Conservation (phyloP, 2,329 filamentous ascomycete genomes). For the Fusarium sp. region DNA sequence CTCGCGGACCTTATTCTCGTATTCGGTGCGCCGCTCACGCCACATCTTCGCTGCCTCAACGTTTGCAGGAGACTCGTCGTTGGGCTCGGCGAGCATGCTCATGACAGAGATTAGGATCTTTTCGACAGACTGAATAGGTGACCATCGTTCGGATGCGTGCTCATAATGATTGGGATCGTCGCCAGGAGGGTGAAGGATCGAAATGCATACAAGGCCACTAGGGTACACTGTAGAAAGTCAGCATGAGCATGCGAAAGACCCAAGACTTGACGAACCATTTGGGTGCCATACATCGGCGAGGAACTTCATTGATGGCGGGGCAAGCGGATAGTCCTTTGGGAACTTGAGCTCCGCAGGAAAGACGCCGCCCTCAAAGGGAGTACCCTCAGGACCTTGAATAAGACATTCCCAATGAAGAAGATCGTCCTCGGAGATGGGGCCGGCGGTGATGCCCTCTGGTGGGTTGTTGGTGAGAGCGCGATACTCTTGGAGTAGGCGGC, state of each 20-base stretch:
- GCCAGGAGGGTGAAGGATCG: slow-evolving; percentile 95
- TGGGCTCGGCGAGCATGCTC: slow-evolving; percentile 97
- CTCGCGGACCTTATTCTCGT: slow-evolving; percentile 85
- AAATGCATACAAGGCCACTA: slow-evolving; percentile 93
- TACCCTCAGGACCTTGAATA: slow-evolving; percentile 94
- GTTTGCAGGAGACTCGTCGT: slow-evolving; percentile 96
- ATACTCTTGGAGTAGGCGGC: slow-evolving; percentile 95
- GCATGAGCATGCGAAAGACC: neutral
- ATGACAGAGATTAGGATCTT: slow-evolving; percentile 97
- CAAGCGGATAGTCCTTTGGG: slow-evolving; percentile 95
- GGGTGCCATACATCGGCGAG: slow-evolving; percentile 95
- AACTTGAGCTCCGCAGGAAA: slow-evolving; percentile 96
- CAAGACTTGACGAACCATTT: slow-evolving; percentile 70
- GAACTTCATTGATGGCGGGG: slow-evolving; percentile 96
- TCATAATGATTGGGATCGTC: slow-evolving; percentile 99
- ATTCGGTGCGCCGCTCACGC: slow-evolving; percentile 83
- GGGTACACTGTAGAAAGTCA: slow-evolving; percentile 75
- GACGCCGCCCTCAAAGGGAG: slow-evolving; percentile 93
- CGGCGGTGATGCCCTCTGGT: slow-evolving; percentile 96
- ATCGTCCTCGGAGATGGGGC: slow-evolving; percentile 92
- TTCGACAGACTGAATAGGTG: slow-evolving; percentile 95
- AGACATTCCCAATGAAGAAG: slow-evolving; percentile 96
- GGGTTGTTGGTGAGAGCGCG: slow-evolving; percentile 91
- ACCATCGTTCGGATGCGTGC: slow-evolving; percentile 94
- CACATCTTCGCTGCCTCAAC: slow-evolving; percentile 97